A percentile compares a stretch with the other conserved stretches of the same genome.
Conservation (phyloP, 129 eudicot species). For the Smallanthus sonchifolius region DNA sequence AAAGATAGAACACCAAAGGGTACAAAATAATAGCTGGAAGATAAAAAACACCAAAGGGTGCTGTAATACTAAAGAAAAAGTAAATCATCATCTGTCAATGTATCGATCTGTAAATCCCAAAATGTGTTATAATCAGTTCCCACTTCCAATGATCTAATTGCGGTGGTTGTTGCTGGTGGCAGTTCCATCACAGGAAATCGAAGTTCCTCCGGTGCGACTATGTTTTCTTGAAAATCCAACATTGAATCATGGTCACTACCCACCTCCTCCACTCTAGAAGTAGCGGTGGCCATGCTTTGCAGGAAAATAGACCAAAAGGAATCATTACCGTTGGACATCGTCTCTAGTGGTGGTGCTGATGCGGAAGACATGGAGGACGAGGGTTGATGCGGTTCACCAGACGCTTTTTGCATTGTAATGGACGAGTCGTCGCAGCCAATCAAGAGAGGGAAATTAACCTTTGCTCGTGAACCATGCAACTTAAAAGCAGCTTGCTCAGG, state of each 20-base stretch:
- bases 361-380: background rate
- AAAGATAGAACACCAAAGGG: no score
- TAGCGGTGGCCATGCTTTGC: background rate
- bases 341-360: background rate
- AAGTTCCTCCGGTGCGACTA: background rate
- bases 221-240: no score
- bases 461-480: conserved; percentile 36
- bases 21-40: no score
- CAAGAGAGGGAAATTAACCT: conserved; percentile 34
- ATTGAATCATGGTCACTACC: no score
- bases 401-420: background rate
- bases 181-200: conserved; percentile 16
- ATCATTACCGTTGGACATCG: background rate
- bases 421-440: conserved; percentile 16
- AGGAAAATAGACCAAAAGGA: conserved; percentile 23
- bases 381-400: background rate
- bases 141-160: conserved; percentile 7
- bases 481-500: conserved; percentile 44
- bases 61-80: conserved; percentile 18
- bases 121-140: conserved; percentile 26
- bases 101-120: conserved; percentile 35
- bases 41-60: no score
- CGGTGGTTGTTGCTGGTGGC: background rate
- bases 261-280: background rate
- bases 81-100: conserved; percentile 34